Conservation (phyloP, 768 basidiomycete genomes). For the Coprinopsis strossmayeri region DNA sequence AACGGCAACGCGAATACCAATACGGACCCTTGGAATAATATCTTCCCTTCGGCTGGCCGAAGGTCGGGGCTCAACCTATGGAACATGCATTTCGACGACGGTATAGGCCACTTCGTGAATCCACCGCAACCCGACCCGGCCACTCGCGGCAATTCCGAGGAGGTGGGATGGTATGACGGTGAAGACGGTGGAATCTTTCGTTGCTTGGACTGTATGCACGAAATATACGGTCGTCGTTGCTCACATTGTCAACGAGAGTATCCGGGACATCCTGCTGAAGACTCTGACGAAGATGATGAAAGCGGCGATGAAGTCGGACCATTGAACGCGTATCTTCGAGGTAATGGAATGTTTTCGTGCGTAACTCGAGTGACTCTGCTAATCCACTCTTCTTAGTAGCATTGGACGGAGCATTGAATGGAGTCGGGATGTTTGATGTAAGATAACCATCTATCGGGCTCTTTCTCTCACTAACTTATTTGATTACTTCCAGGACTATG, state of each 20-base stretch:
- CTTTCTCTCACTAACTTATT: not conserved
- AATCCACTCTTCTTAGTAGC: not conserved
- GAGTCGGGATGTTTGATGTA: not conserved
- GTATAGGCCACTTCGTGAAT: not conserved
- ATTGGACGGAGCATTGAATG: too few species aligned
- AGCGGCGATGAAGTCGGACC: not conserved
- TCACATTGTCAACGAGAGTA: conserved; percentile 55
- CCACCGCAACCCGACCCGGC: not conserved
- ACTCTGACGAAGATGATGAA: conserved; percentile 2
- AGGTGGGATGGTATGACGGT: conserved; percentile 60
- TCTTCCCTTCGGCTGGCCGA: conserved; percentile 38
- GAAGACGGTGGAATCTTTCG: conserved; percentile 77
- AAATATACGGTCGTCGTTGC: conserved; percentile 68
- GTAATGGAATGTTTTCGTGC: not conserved
- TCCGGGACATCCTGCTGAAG: conserved; percentile 38
- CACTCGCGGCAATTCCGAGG: conserved; percentile 21
- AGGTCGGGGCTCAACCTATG: not conserved
- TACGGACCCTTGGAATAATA: conserved; percentile 45
- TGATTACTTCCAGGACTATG: not conserved
- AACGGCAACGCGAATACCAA: not conserved
- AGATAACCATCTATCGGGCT: not conserved
- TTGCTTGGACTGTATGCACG: conserved; percentile 71
- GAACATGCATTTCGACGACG: not conserved
- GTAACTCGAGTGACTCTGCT: not conserved
- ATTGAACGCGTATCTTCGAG: not conserved